These are phyloP conservation scores for Periglandula ipomoeae DNA, from an alignment of 2,329 filamentous ascomycete species.

Conservation along the genomic window DNA sequence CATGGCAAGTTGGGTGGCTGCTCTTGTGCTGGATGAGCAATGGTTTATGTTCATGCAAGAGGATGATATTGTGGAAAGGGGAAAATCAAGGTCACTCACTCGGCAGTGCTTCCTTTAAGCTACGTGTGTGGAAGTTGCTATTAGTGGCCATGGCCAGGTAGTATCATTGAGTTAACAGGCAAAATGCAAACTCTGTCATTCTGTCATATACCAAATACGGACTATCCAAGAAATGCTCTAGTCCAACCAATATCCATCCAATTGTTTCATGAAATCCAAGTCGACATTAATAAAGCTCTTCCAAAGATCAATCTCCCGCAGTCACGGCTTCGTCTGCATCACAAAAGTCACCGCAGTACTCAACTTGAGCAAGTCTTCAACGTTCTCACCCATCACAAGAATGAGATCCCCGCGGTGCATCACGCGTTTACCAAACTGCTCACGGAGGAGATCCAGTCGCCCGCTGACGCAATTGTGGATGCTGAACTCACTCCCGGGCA, in stretches of 20 bases:
- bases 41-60: too few species aligned
- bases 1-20: too few species aligned
- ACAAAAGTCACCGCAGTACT: slow-evolving; percentile 18
- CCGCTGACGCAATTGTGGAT: slow-evolving; percentile 8
- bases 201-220: too few species aligned
- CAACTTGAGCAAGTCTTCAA: slow-evolving; percentile 14
- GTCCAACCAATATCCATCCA: slow-evolving; percentile 17
- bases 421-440: slow-evolving; percentile 14
- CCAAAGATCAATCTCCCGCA: slow-evolving; percentile 18
- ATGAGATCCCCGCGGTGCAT: slow-evolving; percentile 16
- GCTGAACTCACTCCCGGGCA: slow-evolving; percentile 17
- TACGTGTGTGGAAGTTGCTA: too few species aligned
- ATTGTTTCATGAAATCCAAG: slow-evolving; percentile 11
- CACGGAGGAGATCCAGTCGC: slow-evolving; percentile 11
- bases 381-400: slow-evolving; percentile 17
- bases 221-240: too few species aligned
- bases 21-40: too few species aligned
- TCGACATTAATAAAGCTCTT: slow-evolving; percentile 22
- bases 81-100: too few species aligned
- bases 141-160: too few species aligned
- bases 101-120: too few species aligned
- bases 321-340: slow-evolving; percentile 20
- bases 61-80: too few species aligned
- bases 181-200: too few species aligned
- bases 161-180: too few species aligned